Evolutionary conservation across 1,284 basidiomycete genomes (phyloP), one percentile per base, ranked within the genome.

Genomic region (Meripilus lineatus): DNA sequence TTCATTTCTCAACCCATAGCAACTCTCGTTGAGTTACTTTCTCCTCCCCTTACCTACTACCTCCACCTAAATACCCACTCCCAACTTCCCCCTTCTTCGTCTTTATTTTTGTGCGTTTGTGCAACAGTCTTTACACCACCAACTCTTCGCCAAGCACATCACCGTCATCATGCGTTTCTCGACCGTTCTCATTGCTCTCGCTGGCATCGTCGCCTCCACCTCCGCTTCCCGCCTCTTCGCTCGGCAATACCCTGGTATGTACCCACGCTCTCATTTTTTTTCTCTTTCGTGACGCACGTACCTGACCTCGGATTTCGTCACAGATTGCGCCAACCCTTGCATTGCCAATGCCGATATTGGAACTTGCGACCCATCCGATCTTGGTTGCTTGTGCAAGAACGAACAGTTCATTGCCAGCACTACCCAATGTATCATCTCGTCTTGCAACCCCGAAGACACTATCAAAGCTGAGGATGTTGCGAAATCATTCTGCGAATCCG

Each of bases 261-360:
- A n/a, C 33, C 36, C 18, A 18, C 21, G 26, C 32, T 15, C 32
- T n/a, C n/a, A n/a, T n/a, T n/a, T n/a, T n/a, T n/a, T n/a, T n/a
- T n/a, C n/a, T 40, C 20, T 18, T 13, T 35, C 8, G 1, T 21
- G 36, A 38, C 10, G 15, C 32, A 14, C 30, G 14, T 20, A 13
- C 25, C 11, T 36, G 17, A 8, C 14, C 17, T 18, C n/a, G 36
- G n/a, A 25, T 33, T n/a, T 18, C 28, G 26, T 17, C 14, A 17
- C 53, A 82, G 81, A 17, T 43, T 84, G 81, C 54, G 70, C 76
- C 3, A 22, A 40, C 5, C 2, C 58, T n/a, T 83, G 81, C 59
- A 52, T 77, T 8, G 40, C 57, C 6, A 58, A 49, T 47, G 70
- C 74, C 22, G 50, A 70, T 50, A 54, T 61, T 25, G 72, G 64